These are phyloP conservation scores for Ophiorrhiza pumila DNA, from an alignment of 257 asterid genomes.

Conservation along the genomic window DNA sequence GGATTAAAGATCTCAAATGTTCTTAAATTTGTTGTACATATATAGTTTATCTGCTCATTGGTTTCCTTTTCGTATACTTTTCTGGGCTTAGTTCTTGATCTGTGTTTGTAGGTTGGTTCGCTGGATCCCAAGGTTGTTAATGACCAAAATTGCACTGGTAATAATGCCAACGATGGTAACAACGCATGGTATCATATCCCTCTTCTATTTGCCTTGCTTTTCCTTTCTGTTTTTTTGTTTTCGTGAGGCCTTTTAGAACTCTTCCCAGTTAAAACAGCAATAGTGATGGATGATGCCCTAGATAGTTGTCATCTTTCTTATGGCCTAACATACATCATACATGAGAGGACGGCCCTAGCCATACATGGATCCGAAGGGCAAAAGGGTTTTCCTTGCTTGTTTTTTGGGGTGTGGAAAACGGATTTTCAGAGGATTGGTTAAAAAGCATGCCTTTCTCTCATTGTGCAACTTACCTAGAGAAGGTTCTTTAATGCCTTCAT, in stretches of 20 bases:
- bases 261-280: too few species aligned
- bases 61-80: background rate
- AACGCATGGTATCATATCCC: slow-evolving; percentile 56
- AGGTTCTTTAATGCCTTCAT: slow-evolving; percentile 20
- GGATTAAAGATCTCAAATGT: background rate
- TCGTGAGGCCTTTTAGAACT: background rate
- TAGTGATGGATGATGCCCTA: slow-evolving; percentile 7
- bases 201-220: slow-evolving; percentile 10
- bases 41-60: too few species aligned
- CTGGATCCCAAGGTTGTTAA: slow-evolving; percentile 50
- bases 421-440: too few species aligned
- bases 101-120: slow-evolving; percentile 41
- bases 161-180: slow-evolving; percentile 41
- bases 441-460: slow-evolving; percentile 10
- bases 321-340: background rate
- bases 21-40: too few species aligned
- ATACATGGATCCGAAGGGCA: background rate
- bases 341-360: background rate
- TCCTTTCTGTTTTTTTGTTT: background rate
- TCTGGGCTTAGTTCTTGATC: slow-evolving; percentile 19
- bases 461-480: slow-evolving; percentile 18
- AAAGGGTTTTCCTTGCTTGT: background rate
- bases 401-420: background rate
- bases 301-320: background rate
- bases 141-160: slow-evolving; percentile 58